These are phyloP conservation scores for Myrmaecium sp. DNA, from an alignment of 2,329 filamentous ascomycete genomes.

Conservation along the genomic window DNA sequence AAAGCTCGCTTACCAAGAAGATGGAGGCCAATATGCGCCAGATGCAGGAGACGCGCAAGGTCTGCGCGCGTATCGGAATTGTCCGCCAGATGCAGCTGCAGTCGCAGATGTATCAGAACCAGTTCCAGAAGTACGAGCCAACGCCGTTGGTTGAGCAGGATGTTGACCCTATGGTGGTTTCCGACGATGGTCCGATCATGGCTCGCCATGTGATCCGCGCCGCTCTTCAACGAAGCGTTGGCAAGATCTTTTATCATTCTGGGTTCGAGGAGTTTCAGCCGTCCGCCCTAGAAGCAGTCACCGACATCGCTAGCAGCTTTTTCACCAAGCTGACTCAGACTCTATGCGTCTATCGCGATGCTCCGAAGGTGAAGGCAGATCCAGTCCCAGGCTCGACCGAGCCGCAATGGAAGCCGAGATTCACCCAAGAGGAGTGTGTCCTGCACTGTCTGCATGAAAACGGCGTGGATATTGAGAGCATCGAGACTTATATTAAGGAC, in stretches of 20 bases:
- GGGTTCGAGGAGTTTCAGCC: slow-evolving; percentile 97
- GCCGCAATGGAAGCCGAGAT: slow-evolving; percentile 43
- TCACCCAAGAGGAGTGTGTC: slow-evolving; percentile 69
- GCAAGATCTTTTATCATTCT: slow-evolving; percentile 87
- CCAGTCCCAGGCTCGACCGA: too few species aligned
- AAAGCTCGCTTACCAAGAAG: slow-evolving; percentile 56
- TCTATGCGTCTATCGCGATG: slow-evolving; percentile 67
- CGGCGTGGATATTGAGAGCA: slow-evolving; percentile 61
- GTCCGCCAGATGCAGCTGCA: slow-evolving; percentile 99
- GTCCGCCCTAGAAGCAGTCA: slow-evolving; percentile 77
- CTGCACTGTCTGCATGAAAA: slow-evolving; percentile 74
- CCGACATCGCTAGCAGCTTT: slow-evolving; percentile 77
- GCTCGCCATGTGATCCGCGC: slow-evolving; percentile 65
- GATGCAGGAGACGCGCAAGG: slow-evolving; percentile 90
- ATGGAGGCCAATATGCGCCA: slow-evolving; percentile 85
- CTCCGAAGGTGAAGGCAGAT: slow-evolving; percentile 52
- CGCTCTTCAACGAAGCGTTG: slow-evolving; percentile 76
- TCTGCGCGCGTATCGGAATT: slow-evolving; percentile 90
- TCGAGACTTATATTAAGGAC: slow-evolving; percentile 81
- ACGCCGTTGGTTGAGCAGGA: slow-evolving; percentile 79
- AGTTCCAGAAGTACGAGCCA: slow-evolving; percentile 91
- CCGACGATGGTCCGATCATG: slow-evolving; percentile 78
- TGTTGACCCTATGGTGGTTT: slow-evolving; percentile 74
- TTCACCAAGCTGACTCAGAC: slow-evolving; percentile 70
- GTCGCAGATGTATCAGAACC: slow-evolving; percentile 93